Conservation (phyloP, 345 rosid species). For the Raphanus raphanistrum region DNA sequence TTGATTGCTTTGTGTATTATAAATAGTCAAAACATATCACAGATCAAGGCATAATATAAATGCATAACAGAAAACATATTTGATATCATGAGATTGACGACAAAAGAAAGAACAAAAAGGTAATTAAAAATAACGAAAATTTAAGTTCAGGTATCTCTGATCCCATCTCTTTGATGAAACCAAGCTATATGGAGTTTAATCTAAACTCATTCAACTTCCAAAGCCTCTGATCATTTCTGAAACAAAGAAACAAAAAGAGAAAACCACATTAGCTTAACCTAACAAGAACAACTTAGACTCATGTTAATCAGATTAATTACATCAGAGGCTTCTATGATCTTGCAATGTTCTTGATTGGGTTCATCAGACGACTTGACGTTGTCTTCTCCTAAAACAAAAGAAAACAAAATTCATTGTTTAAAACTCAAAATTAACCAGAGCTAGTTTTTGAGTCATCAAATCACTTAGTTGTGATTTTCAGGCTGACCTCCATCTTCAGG, state of each 20-base stretch:
- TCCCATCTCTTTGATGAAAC: conserved; percentile 29
- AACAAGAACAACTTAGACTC: neutral
- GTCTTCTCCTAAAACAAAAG: conserved; percentile 65
- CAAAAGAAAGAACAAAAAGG: conserved; percentile 18
- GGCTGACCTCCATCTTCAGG: conserved; percentile 95
- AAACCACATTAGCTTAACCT: neutral
- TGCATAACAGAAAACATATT: conserved; percentile 22
- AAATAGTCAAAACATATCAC: conserved; percentile 2
- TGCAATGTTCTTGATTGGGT: conserved; percentile 48
- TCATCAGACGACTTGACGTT: conserved; percentile 68
- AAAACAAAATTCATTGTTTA: too few relatives aligned
- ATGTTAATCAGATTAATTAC: conserved; percentile 27
- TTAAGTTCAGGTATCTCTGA: conserved; percentile 28
- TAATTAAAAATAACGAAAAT: neutral
- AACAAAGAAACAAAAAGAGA: conserved; percentile 1
- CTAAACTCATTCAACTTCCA: conserved; percentile 29
- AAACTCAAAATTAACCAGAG: neutral
- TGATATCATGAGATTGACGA: conserved; percentile 14
- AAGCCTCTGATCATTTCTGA: conserved; percentile 35
- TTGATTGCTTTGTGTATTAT: neutral
- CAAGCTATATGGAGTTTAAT: conserved; percentile 22
- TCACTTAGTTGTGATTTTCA: neutral
- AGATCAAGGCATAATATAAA: conserved; percentile 19
- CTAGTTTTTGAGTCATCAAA: neutral
- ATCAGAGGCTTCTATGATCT: conserved; percentile 61